phyloP scores from a whole-genome alignment of 768 basidiomycete species.

The Leccinum aurantiacum region DNA sequence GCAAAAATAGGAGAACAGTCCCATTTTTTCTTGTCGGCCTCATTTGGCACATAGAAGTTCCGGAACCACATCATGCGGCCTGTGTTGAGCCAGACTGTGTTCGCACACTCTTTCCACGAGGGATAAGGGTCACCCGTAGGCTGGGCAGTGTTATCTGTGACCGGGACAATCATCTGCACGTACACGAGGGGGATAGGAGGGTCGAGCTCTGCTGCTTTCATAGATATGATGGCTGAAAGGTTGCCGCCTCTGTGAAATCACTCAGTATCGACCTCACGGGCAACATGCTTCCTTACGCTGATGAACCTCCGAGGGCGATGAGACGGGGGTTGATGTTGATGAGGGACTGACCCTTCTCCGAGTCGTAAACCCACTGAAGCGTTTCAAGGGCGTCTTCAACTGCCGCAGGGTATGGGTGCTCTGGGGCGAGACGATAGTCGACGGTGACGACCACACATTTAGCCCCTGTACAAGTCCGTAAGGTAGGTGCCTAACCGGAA shows the following conservation, averaged over 20 bases:
- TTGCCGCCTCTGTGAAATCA: slow-evolving; percentile 61
- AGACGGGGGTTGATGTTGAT: slow-evolving; percentile 49
- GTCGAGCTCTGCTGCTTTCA: slow-evolving; percentile 53
- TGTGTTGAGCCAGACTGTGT: slow-evolving; percentile 61
- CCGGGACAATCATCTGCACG: slow-evolving; percentile 71
- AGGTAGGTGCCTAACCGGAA: not conserved
- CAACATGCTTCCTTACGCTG: slow-evolving; percentile 45
- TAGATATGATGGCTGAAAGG: slow-evolving; percentile 63
- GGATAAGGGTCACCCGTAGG: slow-evolving; percentile 37
- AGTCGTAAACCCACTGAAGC: slow-evolving; percentile 28
- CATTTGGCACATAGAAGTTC: slow-evolving; percentile 63
- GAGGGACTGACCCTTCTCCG: slow-evolving; percentile 41
- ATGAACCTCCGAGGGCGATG: slow-evolving; percentile 73
- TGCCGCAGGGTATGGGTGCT: slow-evolving; percentile 34
- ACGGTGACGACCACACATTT: slow-evolving; percentile 36
- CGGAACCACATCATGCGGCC: slow-evolving; percentile 76
- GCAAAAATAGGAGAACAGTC: slow-evolving; percentile 73
- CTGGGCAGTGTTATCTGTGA: slow-evolving; percentile 70
- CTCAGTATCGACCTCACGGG: not conserved
- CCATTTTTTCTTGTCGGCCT: slow-evolving; percentile 61
- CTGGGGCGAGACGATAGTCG: slow-evolving; percentile 37
- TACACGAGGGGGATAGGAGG: slow-evolving; percentile 56
- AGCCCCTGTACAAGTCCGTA: slow-evolving; percentile 18
- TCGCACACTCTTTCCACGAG: slow-evolving; percentile 59
- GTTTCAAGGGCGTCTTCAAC: slow-evolving; percentile 39